Evolutionary conservation across 116 monocot species (phyloP), one percentile per base, ranked within the genome.

Genomic region (Thalassia testudinum): DNA sequence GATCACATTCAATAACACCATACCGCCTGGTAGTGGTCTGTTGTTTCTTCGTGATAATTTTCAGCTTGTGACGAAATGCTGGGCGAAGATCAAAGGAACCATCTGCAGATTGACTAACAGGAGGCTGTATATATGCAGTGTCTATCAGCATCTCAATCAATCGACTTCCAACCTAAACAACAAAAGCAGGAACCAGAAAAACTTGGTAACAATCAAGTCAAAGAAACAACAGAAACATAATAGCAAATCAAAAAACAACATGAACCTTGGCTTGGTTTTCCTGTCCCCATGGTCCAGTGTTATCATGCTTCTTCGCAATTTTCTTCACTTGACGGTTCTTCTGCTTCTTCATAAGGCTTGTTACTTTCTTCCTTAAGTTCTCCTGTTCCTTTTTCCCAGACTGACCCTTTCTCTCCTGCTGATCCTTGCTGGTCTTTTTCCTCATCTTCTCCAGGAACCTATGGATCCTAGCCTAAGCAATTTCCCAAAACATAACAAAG

Each of bases 91-190:
- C 97, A 61, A 79, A 74, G 50, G 77, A 71, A 42, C 75, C 65
- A 37, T 99, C 82, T 15, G 70, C 70, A 54, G 60, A 57, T 61
- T 99, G 97, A 69, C 67, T 75, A 67, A 75, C 70, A n/a, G 97
- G 90, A 50, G 82, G 90, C 58, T 97, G 97, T 65, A 97, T 82
- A 71, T 79, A 79, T 43, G 97, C 97, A 58, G 82, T 77, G 8
- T 97, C 82, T 43, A 97, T 70, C 53, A 97, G 58, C 25, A 97
- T 59, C 59, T 97, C 85, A 66, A 97, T 79, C 62, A 97, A 72
- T 24, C 97, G 82, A 56, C 97, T 89, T 25, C 97, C 97, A 66
- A 97, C 82, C 97, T 97, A 60, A 27, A 57, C 26, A 47, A 54
- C 25, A 21, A 45, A 13, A 45, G 2, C 45, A 45, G 30, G 6